Evolutionary conservation across 768 basidiomycete species (phyloP), one percentile per base, ranked within the genome.

Genomic region (Coprinellus micaceus): DNA sequence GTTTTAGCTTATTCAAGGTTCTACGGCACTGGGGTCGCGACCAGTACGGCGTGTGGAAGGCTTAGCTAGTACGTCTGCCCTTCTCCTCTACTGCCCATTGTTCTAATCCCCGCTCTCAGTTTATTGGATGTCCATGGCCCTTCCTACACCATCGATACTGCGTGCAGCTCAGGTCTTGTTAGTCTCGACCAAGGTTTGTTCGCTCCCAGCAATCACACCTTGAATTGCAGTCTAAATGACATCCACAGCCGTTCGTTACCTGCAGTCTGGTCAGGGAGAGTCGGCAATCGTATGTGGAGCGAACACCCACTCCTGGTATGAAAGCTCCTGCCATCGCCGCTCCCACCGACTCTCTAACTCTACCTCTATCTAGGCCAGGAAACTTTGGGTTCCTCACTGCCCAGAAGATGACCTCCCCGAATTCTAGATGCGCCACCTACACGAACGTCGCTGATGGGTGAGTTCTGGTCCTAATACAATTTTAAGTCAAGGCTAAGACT

Each of bases 81-180:
- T 37, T 13, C 41, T 10, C 2, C 15, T 15, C 5, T 53, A 12
- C 22, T 4, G 12, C 4, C 46, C 6, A 33, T 15, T 28, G 12
- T 24, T 47, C 4, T 15, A 17, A 36, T 40, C 52, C n/a, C 2
- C 17, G 21, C 1, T 22, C 24, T 13, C 46, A 73, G 72, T 50
- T 55, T 72, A 7, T 62, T 73, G 24, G 72, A 73, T 46, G 60
- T 72, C 15, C 69, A 71, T 48, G 72, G 72, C 15, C 72, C 72
- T 6, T 73, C 72, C 9, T 52, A 70, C 11, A 67, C 71, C 10
- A 60, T 70, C 19, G 71, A 72, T 41, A 73, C 71, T 17, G 72
- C 71, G 3, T 73, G 72, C 57, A 70, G 69, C 48, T 64, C 70
- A 9, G 69, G 72, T 7, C 56, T 73, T 50, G 68, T 73, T 29